A percentile compares a stretch with the other conserved stretches of the same genome.
Evolutionary conservation across 108 stramenopile species (phyloP).

Genomic region (Epithemia pelagica): DNA sequence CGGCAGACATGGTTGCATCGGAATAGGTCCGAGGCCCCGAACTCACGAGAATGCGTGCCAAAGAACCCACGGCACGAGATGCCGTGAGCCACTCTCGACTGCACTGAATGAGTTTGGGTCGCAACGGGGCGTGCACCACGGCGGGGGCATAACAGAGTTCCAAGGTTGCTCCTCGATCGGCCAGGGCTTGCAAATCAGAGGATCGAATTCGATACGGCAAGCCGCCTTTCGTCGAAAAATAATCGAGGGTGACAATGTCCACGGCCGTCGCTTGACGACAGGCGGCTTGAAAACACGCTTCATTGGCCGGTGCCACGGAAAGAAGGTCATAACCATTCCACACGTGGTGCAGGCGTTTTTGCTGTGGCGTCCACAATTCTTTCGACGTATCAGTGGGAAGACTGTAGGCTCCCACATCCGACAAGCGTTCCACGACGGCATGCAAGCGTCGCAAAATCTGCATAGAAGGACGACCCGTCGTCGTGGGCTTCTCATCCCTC

Average conservation of each 20-base stretch:
- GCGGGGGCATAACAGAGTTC: slow-evolving; percentile 66
- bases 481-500: not conserved
- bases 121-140: slow-evolving; percentile 41
- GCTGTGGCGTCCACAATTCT: slow-evolving; percentile 2
- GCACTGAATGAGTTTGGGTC: slow-evolving; percentile 48
- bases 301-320: slow-evolving; percentile 62
- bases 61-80: slow-evolving; percentile 20
- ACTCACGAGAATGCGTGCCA: slow-evolving; percentile 44
- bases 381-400: not conserved
- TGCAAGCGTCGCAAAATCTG: slow-evolving; percentile 48
- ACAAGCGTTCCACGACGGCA: slow-evolving; percentile 56
- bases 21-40: slow-evolving; percentile 47
- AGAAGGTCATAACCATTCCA: slow-evolving; percentile 60
- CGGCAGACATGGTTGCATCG: slow-evolving; percentile 35
- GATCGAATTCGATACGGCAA: slow-evolving; percentile 54
- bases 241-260: slow-evolving; percentile 63
- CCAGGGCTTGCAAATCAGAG: slow-evolving; percentile 35
- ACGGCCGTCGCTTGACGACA: slow-evolving; percentile 37
- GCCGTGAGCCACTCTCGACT: slow-evolving; percentile 41
- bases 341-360: slow-evolving; percentile 2
- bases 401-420: slow-evolving; percentile 39
- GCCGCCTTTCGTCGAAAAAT: slow-evolving; percentile 28
- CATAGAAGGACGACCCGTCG: slow-evolving; percentile 1
- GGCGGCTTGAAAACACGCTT: slow-evolving; percentile 48
- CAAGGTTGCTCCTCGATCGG: slow-evolving; percentile 43